Evolutionary conservation across 257 asterid genomes (phyloP), one percentile per base, ranked within the genome.

Genomic region (Solanum chiquidenum): DNA sequence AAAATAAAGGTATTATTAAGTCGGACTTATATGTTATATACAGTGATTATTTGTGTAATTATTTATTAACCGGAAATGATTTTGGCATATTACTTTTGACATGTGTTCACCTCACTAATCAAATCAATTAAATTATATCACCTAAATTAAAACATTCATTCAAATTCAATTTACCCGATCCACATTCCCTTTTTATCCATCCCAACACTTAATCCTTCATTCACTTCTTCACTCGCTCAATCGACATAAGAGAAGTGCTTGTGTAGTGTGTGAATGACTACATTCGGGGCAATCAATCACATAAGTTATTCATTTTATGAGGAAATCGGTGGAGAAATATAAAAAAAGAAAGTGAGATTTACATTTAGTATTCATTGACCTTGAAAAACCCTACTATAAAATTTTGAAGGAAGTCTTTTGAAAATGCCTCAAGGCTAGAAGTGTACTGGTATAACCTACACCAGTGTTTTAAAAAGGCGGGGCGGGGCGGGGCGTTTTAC

Each of bases 21-120:
- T 20, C 11, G 5, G 6, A 21, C 0, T 58, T 3, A 58, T 21
- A 20, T 58, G 5, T 58, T 2, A 5, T 21, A 3, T 12, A 2
- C 4, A 21, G 1, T 20, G 64, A 0, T 20, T 5, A 60, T 60
- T 8, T 2, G 3, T 55, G 25, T 0, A 0, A 55, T 55, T 55
- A 20, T 55, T 20, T 55, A 55, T 55, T 55, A 55, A 14, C 2
- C 14, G 8, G 16, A 1, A 55, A 55, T 0, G 2, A 21, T 60
- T 60, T 58, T 21, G 27, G 6, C 6, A 21, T 8, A 21, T 21
- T 21, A 49, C 21, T 49, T 46, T 46, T 46, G 7, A 60, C 29
- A 60, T 23, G 68, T 60, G 68, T 9, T 23, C 29, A 23, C 12
- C 27, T 60, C 68, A 60, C 68, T 60, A 23, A 60, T 60, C 23